Percentiles rank a stretch among this genome's conserved stretches.
Evolutionary conservation across 495 filamentous ascomycete species (phyloP).

Genomic region (Aspergillus haitiensis): DNA sequence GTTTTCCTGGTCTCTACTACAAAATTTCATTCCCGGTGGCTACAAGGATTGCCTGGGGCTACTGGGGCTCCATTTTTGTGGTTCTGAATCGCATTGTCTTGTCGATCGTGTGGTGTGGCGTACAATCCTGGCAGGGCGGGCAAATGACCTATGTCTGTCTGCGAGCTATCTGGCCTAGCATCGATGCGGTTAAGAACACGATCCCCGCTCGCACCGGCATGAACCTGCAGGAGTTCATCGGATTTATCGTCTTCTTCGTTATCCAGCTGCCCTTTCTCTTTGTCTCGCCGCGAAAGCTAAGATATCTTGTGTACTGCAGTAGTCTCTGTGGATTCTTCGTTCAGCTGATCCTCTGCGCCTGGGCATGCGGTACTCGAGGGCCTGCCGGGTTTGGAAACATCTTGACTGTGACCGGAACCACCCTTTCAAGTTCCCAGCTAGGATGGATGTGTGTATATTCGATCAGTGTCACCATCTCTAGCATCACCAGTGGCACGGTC

Average conservation of each 20-base stretch:
- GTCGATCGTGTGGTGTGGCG: constrained; percentile 1
- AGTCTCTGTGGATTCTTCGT: not conserved
- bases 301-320: not conserved
- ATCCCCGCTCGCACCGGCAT: constrained; percentile 1
- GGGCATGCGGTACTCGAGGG: not conserved
- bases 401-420: not conserved
- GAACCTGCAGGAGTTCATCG: not conserved
- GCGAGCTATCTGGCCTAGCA: not conserved
- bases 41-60: constrained; percentile 1
- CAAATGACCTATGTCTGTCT: constrained; percentile 1
- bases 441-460: constrained; percentile 1
- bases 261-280: constrained; percentile 1
- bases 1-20: not conserved
- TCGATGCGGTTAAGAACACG: constrained; percentile 4
- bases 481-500: not conserved
- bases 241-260: constrained; percentile 4
- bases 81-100: constrained; percentile 6
- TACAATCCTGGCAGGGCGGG: constrained; percentile 6
- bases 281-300: not conserved
- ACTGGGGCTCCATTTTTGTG: constrained; percentile 4
- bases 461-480: not conserved
- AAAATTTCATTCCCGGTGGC: not conserved
- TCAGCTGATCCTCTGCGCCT: not conserved
- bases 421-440: not conserved
- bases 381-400: not conserved